phyloP scores from a whole-genome alignment of 1,139 yeast genomes.

The Hyphopichia wangnamkhiaoensis region DNA sequence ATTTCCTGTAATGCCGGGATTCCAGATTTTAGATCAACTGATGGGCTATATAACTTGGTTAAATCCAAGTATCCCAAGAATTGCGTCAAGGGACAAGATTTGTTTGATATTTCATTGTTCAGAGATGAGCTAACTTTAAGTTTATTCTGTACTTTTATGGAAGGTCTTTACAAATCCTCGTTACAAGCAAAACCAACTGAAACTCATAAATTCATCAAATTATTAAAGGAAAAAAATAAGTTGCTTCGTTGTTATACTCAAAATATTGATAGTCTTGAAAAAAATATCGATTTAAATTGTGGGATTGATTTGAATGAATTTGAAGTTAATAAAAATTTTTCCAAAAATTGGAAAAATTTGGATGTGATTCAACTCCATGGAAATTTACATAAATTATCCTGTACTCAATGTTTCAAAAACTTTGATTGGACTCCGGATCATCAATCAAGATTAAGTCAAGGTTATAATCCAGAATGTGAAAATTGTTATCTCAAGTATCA shows the following conservation, averaged over 20 bases:
- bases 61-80: conserved; percentile 62
- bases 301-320: conserved; percentile 40
- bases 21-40: conserved; percentile 86
- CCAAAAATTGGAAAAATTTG: conserved; percentile 55
- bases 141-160: conserved; percentile 82
- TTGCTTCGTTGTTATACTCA: conserved; percentile 83
- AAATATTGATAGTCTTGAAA: conserved; percentile 58
- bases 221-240: conserved; percentile 63
- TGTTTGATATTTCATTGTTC: conserved; percentile 83
- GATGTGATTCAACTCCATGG: conserved; percentile 93
- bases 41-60: conserved; percentile 79
- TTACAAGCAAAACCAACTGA: conserved; percentile 73
- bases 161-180: conserved; percentile 64
- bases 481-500: conserved; percentile 54
- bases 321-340: conserved; percentile 25
- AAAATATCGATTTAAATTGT: conserved; percentile 42
- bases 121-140: conserved; percentile 62
- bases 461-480: conserved; percentile 66
- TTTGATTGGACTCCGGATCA: conserved; percentile 63
- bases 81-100: conserved; percentile 78
- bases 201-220: conserved; percentile 76
- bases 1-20: conserved; percentile 96
- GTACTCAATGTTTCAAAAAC: conserved; percentile 64
- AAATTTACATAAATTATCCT: conserved; percentile 70
- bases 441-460: conserved; percentile 46